Evolutionary conservation across 345 rosid species (phyloP).

Genomic region (Salix purpurea): DNA sequence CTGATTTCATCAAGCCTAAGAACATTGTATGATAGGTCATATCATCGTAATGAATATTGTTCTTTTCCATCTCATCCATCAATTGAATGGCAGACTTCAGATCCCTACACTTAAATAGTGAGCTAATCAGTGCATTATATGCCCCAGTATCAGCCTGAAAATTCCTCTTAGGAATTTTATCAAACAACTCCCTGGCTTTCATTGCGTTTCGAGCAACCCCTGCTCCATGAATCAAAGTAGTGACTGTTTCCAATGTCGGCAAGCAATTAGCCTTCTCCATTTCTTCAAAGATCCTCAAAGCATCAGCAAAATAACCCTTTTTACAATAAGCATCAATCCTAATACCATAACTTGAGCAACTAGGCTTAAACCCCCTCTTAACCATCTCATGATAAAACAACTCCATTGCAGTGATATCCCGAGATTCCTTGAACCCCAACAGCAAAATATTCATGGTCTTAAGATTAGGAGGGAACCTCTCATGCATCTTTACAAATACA

Average conservation of each 20-base stretch:
- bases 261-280: conserved; percentile 47
- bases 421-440: conserved; percentile 72
- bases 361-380: conserved; percentile 64
- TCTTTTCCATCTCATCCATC: conserved; percentile 74
- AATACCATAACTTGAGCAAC: conserved; percentile 46
- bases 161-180: conserved; percentile 49
- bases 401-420: conserved; percentile 70
- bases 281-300: conserved; percentile 64
- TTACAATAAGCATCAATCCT: conserved; percentile 84
- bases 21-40: conserved; percentile 67
- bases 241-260: conserved; percentile 54
- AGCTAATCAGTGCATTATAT: conserved; percentile 74
- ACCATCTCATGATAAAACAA: conserved; percentile 78
- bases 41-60: conserved; percentile 45
- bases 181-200: conserved; percentile 70
- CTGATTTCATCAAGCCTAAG: conserved; percentile 59
- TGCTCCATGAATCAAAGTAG: conserved; percentile 81
- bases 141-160: conserved; percentile 56
- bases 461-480: conserved; percentile 47
- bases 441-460: conserved; percentile 85
- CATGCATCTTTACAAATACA: conserved; percentile 53
- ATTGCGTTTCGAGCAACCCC: conserved; percentile 51
- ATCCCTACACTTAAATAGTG: conserved; percentile 45
- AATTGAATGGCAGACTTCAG: conserved; percentile 47
- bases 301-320: conserved; percentile 66